phyloP scores from a whole-genome alignment of 2,329 filamentous ascomycete species.

The Corniculantispora saksenae region DNA sequence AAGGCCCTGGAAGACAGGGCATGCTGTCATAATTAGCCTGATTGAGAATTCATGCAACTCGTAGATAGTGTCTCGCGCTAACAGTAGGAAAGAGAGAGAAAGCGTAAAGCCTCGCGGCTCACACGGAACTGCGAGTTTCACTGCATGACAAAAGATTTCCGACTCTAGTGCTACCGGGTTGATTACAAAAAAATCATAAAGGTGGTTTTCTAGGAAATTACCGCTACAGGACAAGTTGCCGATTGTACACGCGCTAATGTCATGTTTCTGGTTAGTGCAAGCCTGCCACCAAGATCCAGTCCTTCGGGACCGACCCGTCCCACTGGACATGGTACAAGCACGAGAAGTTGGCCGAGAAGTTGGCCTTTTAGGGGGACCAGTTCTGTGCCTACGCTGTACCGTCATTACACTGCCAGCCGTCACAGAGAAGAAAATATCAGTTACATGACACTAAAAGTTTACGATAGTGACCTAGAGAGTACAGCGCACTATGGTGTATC shows the following conservation, averaged over 20 bases:
- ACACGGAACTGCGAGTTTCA: neutral
- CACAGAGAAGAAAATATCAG: neutral
- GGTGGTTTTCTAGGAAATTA: neutral
- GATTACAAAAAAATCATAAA: neutral
- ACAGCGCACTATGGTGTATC: no score
- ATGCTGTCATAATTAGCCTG: neutral
- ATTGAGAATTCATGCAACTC: neutral
- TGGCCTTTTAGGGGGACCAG: neutral
- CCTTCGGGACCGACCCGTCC: neutral
- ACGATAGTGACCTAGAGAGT: no score
- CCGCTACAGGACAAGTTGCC: neutral
- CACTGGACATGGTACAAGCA: neutral
- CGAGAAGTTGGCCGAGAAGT: neutral
- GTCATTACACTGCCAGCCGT: no score
- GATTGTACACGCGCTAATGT: neutral
- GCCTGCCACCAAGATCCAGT: slow-evolving; percentile 2
- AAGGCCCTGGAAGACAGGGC: neutral
- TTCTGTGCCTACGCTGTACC: neutral
- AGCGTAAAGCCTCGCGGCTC: neutral
- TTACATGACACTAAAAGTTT: no score
- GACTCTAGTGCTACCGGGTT: neutral
- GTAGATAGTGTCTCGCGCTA: no score
- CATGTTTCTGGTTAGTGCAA: neutral
- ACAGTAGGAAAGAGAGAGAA: neutral
- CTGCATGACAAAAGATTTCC: neutral